Base-by-base conservation (phyloP, 495 filamentous ascomycete species). In the Lindgomyces ingoldianus region DNA sequence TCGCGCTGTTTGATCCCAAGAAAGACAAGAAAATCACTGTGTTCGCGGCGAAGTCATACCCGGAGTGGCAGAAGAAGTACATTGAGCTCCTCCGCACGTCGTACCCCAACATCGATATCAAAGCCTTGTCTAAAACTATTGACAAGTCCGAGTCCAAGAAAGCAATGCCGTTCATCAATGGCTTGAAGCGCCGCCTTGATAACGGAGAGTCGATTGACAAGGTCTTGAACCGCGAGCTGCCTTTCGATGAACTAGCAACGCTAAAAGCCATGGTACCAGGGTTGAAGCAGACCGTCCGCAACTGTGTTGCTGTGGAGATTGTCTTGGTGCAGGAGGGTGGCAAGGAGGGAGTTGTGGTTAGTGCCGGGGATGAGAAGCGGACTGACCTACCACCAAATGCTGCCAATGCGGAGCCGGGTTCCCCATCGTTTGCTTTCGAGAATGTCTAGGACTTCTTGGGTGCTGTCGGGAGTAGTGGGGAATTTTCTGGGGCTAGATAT, bases 101-200 rank as follows among this genome's bases (percentile, higher is more conserved):
- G 33, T 89, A 89, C 67, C 46, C 44, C 14, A 78, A 84, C 65
- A 73, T 89, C 67, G 85, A 95, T 64, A 91, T 96, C 71, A 95
- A 94, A 79, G 84, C 83, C 56, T 78, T 97, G 19, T 90, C 84
- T 69, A 83, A 83, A 52, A 83, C 86, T 70, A 83, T 81, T 69
- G 92, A 92, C 78, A 83, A 94, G 71, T 82, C 84, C 26, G 93
- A 97, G 77, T 90, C 89, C 83, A 98, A 98, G 84, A 91, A 93
- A 76, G 93, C 91, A 25, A 98, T 98, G 94, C 95, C 95, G 4
- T 98, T 97, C 71, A 86, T 98, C 3, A 91, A 98, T 75, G 76
- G 72, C 1, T 77, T 98, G 51, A 97, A 96, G 87, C 87, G 84
- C 70, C 83, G 90, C 19, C 81, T 98, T 24, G 74, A 88, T 46